phyloP scores from a whole-genome alignment of 2,329 filamentous ascomycete species.

The Xylariales sp. region DNA sequence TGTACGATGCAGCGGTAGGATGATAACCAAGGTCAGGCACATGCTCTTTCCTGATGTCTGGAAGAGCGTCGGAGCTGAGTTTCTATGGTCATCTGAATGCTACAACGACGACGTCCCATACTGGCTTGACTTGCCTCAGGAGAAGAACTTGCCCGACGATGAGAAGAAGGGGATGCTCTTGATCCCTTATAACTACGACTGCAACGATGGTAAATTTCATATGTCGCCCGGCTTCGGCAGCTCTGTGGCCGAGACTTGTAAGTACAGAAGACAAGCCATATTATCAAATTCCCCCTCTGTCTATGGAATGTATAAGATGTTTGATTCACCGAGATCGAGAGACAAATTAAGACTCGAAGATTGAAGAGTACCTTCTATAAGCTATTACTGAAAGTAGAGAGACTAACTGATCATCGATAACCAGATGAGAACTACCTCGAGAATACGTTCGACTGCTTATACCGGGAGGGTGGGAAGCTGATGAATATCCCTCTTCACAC shows the following conservation, averaged over 20 bases:
- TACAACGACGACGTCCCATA: slow-evolving; percentile 26
- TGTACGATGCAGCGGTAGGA: no score
- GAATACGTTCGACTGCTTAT: slow-evolving; percentile 35
- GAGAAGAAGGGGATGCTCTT: slow-evolving; percentile 33
- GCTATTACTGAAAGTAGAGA: no score
- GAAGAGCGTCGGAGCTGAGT: slow-evolving; percentile 21
- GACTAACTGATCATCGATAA: no score
- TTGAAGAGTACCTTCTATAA: no score
- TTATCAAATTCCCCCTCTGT: no score
- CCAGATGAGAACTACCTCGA: slow-evolving; percentile 37
- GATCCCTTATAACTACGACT: slow-evolving; percentile 33
- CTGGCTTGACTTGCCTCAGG: slow-evolving; percentile 24
- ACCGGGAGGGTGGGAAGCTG: slow-evolving; percentile 36
- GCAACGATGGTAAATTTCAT: slow-evolving; percentile 39
- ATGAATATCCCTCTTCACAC: slow-evolving; percentile 37
- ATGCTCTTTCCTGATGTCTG: slow-evolving; percentile 22
- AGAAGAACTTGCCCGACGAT: slow-evolving; percentile 20
- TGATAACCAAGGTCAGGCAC: slow-evolving; percentile 7
- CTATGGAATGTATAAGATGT: no score
- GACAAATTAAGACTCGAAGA: no score
- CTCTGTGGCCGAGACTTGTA: slow-evolving; percentile 30
- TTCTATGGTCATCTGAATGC: slow-evolving; percentile 24
- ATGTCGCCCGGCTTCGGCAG: slow-evolving; percentile 37
- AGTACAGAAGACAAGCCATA: no score
- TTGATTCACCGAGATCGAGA: no score